Evolutionary conservation across 2,329 filamentous ascomycete genomes (phyloP), one percentile per base, ranked within the genome.

Genomic region (Penicillium olsonii): DNA sequence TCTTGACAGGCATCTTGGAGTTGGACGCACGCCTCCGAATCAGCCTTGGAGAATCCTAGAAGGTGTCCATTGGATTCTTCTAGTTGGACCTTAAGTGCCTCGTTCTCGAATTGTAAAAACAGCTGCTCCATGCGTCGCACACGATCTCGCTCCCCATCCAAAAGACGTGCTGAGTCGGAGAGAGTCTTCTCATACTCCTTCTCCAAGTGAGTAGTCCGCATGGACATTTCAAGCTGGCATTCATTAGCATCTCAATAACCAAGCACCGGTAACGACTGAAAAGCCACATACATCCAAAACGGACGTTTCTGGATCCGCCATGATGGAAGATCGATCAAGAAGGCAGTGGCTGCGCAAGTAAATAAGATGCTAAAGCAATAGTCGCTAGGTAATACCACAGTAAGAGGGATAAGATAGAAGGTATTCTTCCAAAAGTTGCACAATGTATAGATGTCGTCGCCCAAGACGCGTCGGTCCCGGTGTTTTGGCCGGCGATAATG

Each of bases 101-200:
- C 81, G 55, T 87, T 89, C 55, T 95, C 87, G 56, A 92, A 84
- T 54, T 85, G 79, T n/a, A 88, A 75, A n/a, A 91, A 71, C 45
- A 92, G 73, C 46, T 85, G 78, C 54, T 85, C 82, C 53, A 92
- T 78, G 57, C 84, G 84, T 44, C 90, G 71, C 56, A 85, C 81
- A 40, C 92, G 84, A 33, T 83, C 77, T 52, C 86, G 83, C 68
- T 97, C 92, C 56, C 90, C 84, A 62, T 88, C 88, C 57, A 83
- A 75, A 47, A 95, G 78, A 10, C 86, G 75, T 45, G 88, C 81
- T 29, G 87, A 81, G 46, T 84, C 78, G 59, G 87, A 84, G 46
- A 82, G 71, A 56, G 80, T 81, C 52, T 80, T 78, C 57, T 87
- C 83, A 67, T 92, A 89, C 60, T 82, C 82, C 53, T 87, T 73